Evolutionary conservation across 2,329 filamentous ascomycete genomes (phyloP).

Genomic region (Alternaria tenuissima): DNA sequence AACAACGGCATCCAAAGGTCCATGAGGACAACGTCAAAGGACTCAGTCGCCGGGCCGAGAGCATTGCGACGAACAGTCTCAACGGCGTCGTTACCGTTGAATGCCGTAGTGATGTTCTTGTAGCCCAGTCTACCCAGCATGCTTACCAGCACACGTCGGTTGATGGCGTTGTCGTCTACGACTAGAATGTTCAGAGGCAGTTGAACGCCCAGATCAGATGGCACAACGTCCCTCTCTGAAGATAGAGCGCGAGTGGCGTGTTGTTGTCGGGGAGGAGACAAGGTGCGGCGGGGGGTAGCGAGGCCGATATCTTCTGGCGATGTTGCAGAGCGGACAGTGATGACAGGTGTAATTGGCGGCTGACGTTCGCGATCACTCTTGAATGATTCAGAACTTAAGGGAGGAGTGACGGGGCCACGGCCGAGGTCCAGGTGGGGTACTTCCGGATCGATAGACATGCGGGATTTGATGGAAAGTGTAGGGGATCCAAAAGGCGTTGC

Average conservation of each 20-base stretch:
- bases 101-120: conserved; percentile 68
- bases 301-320: conserved; percentile 26
- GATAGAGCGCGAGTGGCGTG: conserved; percentile 27
- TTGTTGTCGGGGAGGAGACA: conserved; percentile 36
- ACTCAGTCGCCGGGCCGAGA: conserved; percentile 30
- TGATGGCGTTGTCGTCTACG: conserved; percentile 77
- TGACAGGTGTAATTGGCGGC: conserved; percentile 18
- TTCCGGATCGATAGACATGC: conserved; percentile 42
- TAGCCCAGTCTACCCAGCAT: conserved; percentile 75
- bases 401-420: conserved; percentile 40
- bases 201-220: conserved; percentile 60
- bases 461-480: conserved; percentile 47
- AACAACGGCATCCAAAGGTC: conserved; percentile 80
- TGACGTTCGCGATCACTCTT: conserved; percentile 24
- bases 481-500: conserved; percentile 60
- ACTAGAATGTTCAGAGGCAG: conserved; percentile 74
- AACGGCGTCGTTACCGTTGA: conserved; percentile 73
- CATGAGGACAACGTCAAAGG: conserved; percentile 73
- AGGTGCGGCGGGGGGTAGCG: conserved; percentile 39
- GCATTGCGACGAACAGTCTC: conserved; percentile 62
- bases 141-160: conserved; percentile 70
- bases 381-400: conserved; percentile 34
- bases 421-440: conserved; percentile 24
- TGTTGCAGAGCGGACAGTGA: conserved; percentile 21
- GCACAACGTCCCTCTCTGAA: conserved; percentile 31